Evolutionary conservation across 441 rosid species (phyloP).

Genomic region (Pelargonium cotyledonis): DNA sequence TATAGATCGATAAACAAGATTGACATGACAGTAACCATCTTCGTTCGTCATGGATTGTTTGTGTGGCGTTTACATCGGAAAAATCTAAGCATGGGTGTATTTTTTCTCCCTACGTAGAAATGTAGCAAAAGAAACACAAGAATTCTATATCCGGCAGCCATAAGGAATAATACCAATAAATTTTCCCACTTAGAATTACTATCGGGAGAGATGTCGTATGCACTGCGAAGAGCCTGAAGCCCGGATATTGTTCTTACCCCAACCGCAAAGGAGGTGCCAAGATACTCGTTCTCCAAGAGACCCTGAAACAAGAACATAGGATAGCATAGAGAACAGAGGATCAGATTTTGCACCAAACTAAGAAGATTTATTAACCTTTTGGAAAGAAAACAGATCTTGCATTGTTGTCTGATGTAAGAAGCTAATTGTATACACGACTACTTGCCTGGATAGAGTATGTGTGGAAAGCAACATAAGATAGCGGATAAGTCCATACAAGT

Average conservation of each 20-base stretch:
- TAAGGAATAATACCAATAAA: slow-evolving; percentile 60
- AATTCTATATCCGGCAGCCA: slow-evolving; percentile 76
- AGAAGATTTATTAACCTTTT: too few relatives aligned
- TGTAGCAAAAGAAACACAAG: slow-evolving; percentile 55
- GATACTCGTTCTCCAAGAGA: slow-evolving; percentile 87
- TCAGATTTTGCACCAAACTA: not conserved
- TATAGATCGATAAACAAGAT: too few relatives aligned
- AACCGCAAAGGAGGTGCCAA: slow-evolving; percentile 69
- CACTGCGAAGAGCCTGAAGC: slow-evolving; percentile 57
- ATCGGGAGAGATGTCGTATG: slow-evolving; percentile 70
- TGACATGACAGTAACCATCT: not conserved
- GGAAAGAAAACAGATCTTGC: too few relatives aligned
- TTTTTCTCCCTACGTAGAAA: slow-evolving; percentile 46
- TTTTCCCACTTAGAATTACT: slow-evolving; percentile 80
- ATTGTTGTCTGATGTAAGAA: not conserved
- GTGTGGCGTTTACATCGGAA: slow-evolving; percentile 36
- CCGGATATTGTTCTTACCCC: slow-evolving; percentile 93
- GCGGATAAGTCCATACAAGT: slow-evolving; percentile 82
- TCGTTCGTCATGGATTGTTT: slow-evolving; percentile 48
- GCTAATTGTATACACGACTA: not conserved
- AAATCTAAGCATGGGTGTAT: slow-evolving; percentile 33
- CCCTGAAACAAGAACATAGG: slow-evolving; percentile 41
- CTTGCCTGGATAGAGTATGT: slow-evolving; percentile 83
- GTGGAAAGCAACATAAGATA: slow-evolving; percentile 83
- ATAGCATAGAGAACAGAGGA: not conserved